These are phyloP conservation scores for Citrus australasica DNA, from an alignment of 345 rosid genomes.

Conservation along the genomic window DNA sequence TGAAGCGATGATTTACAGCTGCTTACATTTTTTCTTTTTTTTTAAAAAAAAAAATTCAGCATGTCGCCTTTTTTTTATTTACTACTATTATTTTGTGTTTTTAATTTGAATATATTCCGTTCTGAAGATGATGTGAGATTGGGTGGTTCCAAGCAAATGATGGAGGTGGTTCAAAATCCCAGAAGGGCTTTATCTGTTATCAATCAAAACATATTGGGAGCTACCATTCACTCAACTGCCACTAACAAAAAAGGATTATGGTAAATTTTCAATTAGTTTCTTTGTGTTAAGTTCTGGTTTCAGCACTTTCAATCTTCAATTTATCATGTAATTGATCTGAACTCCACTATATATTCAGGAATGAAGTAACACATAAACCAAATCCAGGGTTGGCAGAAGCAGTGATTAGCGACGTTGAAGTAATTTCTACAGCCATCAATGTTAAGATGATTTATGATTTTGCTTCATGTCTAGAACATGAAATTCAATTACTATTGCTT, in stretches of 20 bases:
- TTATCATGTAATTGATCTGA: not conserved
- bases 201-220: constrained; percentile 56
- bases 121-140: constrained; percentile 1
- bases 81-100: not conserved
- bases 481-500: constrained; percentile 8
- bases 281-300: not conserved
- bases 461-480: not conserved
- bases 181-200: constrained; percentile 70
- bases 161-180: constrained; percentile 38
- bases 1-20: not conserved
- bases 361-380: not conserved
- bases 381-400: not conserved
- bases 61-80: not conserved
- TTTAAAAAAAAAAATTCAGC: not conserved
- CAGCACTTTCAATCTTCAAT: not conserved
- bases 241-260: constrained; percentile 56
- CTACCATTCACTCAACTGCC: constrained; percentile 57
- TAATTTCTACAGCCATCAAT: not conserved
- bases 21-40: too few species aligned
- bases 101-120: not conserved
- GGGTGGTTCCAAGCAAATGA: constrained; percentile 13
- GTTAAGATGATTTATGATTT: constrained; percentile 2
- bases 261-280: constrained; percentile 28
- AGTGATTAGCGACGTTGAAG: not conserved
- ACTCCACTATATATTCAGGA: not conserved